Base-by-base conservation (phyloP, 495 filamentous ascomycete genomes). In the Acidiella bohemica region DNA sequence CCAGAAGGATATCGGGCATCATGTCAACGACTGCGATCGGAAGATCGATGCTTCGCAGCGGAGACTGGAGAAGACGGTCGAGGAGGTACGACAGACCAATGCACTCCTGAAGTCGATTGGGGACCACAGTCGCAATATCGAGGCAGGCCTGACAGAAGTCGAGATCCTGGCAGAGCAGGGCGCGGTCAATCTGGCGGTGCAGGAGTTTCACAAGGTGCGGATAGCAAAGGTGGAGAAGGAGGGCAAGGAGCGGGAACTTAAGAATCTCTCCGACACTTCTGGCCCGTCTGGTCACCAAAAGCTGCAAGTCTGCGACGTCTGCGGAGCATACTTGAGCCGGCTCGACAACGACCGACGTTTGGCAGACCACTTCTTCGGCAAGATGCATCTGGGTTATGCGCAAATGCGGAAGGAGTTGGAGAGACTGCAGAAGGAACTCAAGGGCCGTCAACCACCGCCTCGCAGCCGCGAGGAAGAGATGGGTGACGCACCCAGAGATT, bases 371-470 rank as follows among this genome's bases (percentile, higher is more conserved):
- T 97, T 97, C 60, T 96, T 93, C 58, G 90, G 90, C 22, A 97
- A 97, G 67, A 96, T 97, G 92, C 90, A 97, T 55, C 67, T 97
- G 54, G 90, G 90, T 0, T 97, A 95, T 57, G 88, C 90, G 24
- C 82, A 93, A 64, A 97, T 97, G 90, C 73, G 90, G 47, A 90
- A 83, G 67, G 85, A 81, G 10, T 81, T 68, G 51, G 90, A 93
- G 47, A 65, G 69, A n/a, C 71, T 97, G 41, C 78, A 78, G 40
- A 83, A 83, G 60, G 90, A 97, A 57, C 64, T 93, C 44, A 76
- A 81, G 41, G 78, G 78, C 4, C 59, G 80, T n/a, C 65, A 72
- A 31, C 71, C 75, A 11, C 74, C 78, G 14, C 58, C 63, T 32
- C 71, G 80, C 48, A 18, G 14, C 2, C 4, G 17, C 31, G 64